A percentile compares a stretch with the other conserved stretches of the same genome.
Conservation (phyloP, 176 grass and related monocot genomes). For the Oryza nivara region DNA sequence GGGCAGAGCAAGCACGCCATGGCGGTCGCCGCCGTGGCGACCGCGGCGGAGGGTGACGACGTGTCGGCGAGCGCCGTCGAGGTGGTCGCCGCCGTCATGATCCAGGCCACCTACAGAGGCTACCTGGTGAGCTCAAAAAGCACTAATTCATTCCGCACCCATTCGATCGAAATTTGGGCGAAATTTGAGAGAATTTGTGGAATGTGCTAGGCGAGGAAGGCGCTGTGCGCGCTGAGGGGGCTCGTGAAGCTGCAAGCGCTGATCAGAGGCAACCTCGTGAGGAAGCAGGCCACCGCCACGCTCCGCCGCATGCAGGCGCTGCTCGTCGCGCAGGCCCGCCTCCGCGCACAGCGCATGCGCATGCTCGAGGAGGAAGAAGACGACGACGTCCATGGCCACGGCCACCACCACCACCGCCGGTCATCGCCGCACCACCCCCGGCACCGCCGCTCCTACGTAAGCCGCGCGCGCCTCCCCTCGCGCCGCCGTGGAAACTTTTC, state of each 20-base stretch:
- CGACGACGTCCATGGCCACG: neutral
- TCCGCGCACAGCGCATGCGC: conserved; percentile 62
- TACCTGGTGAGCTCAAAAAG: conserved; percentile 51
- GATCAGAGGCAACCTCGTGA: conserved; percentile 75
- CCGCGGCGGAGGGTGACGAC: neutral
- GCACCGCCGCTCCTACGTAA: conserved; percentile 66
- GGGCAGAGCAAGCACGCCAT: conserved; percentile 55
- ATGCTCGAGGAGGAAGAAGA: conserved; percentile 56
- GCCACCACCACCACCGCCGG: conserved; percentile 34
- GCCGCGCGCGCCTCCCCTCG: neutral
- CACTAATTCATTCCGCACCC: too few relatives aligned
- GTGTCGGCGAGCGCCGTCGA: conserved; percentile 21
- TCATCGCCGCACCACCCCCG: conserved; percentile 60
- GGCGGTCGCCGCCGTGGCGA: conserved; percentile 41
- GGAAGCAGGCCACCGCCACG: conserved; percentile 71
- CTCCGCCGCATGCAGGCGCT: conserved; percentile 84
- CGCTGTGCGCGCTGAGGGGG: conserved; percentile 73
- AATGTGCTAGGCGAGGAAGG: conserved; percentile 66
- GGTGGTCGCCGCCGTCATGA: conserved; percentile 59
- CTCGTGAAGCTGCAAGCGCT: conserved; percentile 85
- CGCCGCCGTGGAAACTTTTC: too few relatives aligned
- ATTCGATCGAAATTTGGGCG: neutral
- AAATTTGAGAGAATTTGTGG: neutral
- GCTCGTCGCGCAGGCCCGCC: conserved; percentile 60
- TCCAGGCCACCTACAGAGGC: conserved; percentile 87